Base-by-base conservation (phyloP, 1,284 basidiomycete species). In the Phenoliferia sp. region DNA sequence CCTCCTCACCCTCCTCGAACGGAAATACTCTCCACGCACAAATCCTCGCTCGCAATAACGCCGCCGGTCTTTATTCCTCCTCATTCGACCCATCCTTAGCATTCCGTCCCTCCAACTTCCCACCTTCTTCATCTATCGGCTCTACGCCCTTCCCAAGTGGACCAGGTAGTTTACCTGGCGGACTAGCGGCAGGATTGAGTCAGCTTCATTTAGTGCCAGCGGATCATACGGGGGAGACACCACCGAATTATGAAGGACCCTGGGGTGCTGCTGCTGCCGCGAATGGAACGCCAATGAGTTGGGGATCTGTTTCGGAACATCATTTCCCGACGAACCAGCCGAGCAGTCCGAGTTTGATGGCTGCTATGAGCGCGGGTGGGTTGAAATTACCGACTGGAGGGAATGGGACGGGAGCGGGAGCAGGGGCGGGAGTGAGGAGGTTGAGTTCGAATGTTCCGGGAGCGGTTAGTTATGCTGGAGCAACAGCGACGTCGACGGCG, bases 201-300 rank as follows among this genome's bases (percentile, higher is more conserved):
- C 59, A 65, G 59, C 48, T 73, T 16, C 71, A 73, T 48, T 62
- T 73, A 33, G 62, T 65, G 12, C 66, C 71, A 9, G 65, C 71
- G 31, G 34, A 28, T 3, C 62, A 73, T 44, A 69, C 67, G 60
- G 71, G 71, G 17, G 69, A 73, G 44, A 73, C 71, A 17, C 71
- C 71, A 0, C 69, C 71, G 9, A 55, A 35, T 36, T 17, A 26
- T 16, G 3, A 10, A 9, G 29, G 33, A 7, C 16, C n/a, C n/a
- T 63, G 59, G 50, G 39, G 55, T n/a, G 50, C 35, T 28, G 35
- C 61, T 39, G 33, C 9, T 0, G 39, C 56, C n/a, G 39, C 1
- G 54, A 10, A 7, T 19, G 19, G 29, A 28, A 48, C 32, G 3
- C 12, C 48, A 26, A 5, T 48, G 36, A 52, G 48, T 26, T 52